These are phyloP conservation scores for Amylocystis lapponica DNA, from an alignment of 768 basidiomycete species.

Conservation along the genomic window DNA sequence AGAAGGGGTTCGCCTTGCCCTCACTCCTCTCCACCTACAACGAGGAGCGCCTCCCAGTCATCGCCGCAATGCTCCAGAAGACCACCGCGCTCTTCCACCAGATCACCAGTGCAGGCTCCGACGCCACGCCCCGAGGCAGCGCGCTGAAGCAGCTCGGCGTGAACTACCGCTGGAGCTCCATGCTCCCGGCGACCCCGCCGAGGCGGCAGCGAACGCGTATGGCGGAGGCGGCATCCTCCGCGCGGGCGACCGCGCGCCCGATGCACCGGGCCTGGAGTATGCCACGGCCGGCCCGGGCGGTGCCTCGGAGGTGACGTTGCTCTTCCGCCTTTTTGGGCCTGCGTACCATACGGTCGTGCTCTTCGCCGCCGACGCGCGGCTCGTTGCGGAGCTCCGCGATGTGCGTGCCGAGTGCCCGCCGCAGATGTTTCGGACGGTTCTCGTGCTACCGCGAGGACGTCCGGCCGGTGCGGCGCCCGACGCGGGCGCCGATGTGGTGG, in stretches of 20 bases:
- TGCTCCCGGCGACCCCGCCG: constrained; percentile 25
- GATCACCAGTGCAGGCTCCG: constrained; percentile 8
- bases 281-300: background rate
- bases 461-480: background rate
- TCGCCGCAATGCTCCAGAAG: constrained; percentile 24
- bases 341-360: background rate
- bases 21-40: constrained; percentile 22
- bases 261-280: background rate
- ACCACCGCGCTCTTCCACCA: constrained; percentile 9
- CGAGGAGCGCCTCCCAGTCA: constrained; percentile 26
- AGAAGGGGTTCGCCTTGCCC: constrained; percentile 18
- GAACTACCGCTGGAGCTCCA: constrained; percentile 47
- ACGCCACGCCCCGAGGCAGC: constrained; percentile 9
- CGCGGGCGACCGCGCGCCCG: constrained; percentile 1
- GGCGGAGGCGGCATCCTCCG: background rate
- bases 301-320: background rate
- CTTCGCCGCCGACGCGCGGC: background rate
- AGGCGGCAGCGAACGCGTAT: background rate
- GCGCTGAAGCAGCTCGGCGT: constrained; percentile 40
- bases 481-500: background rate
- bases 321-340: background rate
- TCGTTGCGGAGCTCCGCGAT: background rate
- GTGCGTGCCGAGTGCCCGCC: background rate
- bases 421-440: background rate
- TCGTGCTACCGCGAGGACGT: background rate